Evolutionary conservation across 2,329 filamentous ascomycete genomes (phyloP).

Genomic region (Sclerotinia minor): DNA sequence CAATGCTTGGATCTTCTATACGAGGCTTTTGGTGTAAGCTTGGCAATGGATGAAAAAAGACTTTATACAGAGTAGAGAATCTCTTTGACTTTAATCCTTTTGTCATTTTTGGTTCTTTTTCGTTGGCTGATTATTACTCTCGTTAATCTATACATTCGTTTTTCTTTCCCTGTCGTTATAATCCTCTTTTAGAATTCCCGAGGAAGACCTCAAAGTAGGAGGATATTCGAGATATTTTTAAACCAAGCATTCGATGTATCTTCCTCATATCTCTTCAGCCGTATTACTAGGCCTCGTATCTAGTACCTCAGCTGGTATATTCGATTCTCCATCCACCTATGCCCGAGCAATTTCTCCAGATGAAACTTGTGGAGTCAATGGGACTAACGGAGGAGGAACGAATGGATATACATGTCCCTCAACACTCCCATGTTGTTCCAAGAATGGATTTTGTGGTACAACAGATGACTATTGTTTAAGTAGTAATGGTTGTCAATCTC

Average conservation of each 20-base stretch:
- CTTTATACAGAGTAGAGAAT: not conserved
- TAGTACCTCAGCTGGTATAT: not conserved
- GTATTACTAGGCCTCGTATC: slow-evolving; percentile 14
- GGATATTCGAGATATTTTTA: not conserved
- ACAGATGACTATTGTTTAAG: slow-evolving; percentile 23
- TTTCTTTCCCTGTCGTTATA: not conserved
- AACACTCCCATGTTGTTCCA: slow-evolving; percentile 38
- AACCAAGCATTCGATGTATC: not conserved
- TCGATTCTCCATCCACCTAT: not conserved
- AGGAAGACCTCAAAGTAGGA: not conserved
- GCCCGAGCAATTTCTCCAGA: slow-evolving; percentile 25
- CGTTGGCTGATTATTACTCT: not conserved
- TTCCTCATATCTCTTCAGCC: not conserved
- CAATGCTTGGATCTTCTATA: slow-evolving; percentile 9
- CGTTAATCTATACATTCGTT: slow-evolving; percentile 13
- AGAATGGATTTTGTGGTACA: slow-evolving; percentile 31
- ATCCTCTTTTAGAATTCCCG: not conserved
- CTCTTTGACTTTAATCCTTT: not conserved
- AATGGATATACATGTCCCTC: slow-evolving; percentile 35
- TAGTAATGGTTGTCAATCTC: slow-evolving; percentile 32
- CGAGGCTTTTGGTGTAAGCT: not conserved
- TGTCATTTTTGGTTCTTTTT: not conserved
- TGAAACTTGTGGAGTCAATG: slow-evolving; percentile 28
- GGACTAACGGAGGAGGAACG: slow-evolving; percentile 6
- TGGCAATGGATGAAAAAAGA: not conserved